Evolutionary conservation across 495 filamentous ascomycete genomes (phyloP), one percentile per base, ranked within the genome.

Genomic region (Penicillium roqueforti): DNA sequence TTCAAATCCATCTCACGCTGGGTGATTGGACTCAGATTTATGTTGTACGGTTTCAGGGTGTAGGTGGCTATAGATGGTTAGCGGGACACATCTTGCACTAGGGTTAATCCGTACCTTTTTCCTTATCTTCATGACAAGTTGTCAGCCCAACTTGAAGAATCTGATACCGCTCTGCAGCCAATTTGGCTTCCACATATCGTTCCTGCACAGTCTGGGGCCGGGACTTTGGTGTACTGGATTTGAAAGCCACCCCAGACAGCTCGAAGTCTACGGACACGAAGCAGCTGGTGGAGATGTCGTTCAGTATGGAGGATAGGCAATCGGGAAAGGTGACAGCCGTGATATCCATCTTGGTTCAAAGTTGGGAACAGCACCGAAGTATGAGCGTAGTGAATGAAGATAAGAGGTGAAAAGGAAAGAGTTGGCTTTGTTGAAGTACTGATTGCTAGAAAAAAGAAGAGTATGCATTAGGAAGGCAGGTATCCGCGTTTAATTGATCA

Each of bases 261-360:
- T 95, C 90, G 20, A 91, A 72, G 58, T 93, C 90, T 36, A 93
- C 63, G 1, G 85, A 65, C 3, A 93, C 83, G 60, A 89, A 92
- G 23, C 75, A 72, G 19, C 86, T 77, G 16, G 79, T 69, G 16
- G 68, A 58, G 29, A 92, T 80, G 16, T 78, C 74, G 8, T 77
- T 60, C 6, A 92, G 64, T 18, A 92, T 76, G 16, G 67, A 65
- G 0, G 87, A 79, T 3, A 92, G 70, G 14, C 78, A 64, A 36
- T 67, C 65, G 32, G 68, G 66, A 62, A 88, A 92, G 9, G 76
- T 78, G 13, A 55, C 45, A 9, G 59, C 59, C 50, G 79, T 73
- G 51, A 92, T 61, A 34, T 91, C 86, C 88, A 93, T 92, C 9
- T 34, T 57, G 31, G 23, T 18, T 41, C 37, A 32, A 26, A n/a